Percentiles rank a stretch among this genome's conserved stretches.
Conservation (phyloP, 345 rosid genomes). For the Citrus australasica region DNA sequence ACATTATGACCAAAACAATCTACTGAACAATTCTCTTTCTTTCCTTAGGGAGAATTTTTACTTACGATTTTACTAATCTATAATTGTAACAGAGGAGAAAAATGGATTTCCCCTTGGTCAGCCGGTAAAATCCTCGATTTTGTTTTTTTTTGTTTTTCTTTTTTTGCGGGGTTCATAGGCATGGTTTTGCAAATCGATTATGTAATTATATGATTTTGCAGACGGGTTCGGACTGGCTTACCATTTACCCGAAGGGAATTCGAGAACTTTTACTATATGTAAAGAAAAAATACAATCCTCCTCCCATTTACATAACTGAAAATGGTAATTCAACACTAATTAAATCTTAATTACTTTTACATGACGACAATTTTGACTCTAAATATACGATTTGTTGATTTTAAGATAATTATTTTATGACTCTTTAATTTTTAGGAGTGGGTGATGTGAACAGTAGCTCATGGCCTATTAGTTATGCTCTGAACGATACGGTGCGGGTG, state of each 20-base stretch:
- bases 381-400: too few relatives aligned
- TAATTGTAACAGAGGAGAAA: constrained; percentile 8
- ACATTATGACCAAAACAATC: not conserved
- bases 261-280: constrained; percentile 10
- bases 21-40: not conserved
- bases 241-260: constrained; percentile 26
- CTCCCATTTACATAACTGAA: not conserved
- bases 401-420: not conserved
- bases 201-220: constrained; percentile 1
- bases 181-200: too few relatives aligned
- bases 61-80: not conserved
- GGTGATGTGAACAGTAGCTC: constrained; percentile 33
- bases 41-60: too few relatives aligned
- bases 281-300: constrained; percentile 15
- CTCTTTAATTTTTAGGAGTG: constrained; percentile 22
- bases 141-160: too few relatives aligned
- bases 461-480: constrained; percentile 25
- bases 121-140: not conserved
- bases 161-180: too few relatives aligned
- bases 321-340: not conserved
- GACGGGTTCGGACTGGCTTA: constrained; percentile 20
- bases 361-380: too few relatives aligned
- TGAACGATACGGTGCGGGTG: constrained; percentile 37
- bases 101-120: constrained; percentile 11
- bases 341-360: not conserved